A percentile compares a stretch with the other conserved stretches of the same genome.
These are phyloP conservation scores for Punica granatum DNA, from an alignment of 345 rosid genomes.

Conservation along the genomic window DNA sequence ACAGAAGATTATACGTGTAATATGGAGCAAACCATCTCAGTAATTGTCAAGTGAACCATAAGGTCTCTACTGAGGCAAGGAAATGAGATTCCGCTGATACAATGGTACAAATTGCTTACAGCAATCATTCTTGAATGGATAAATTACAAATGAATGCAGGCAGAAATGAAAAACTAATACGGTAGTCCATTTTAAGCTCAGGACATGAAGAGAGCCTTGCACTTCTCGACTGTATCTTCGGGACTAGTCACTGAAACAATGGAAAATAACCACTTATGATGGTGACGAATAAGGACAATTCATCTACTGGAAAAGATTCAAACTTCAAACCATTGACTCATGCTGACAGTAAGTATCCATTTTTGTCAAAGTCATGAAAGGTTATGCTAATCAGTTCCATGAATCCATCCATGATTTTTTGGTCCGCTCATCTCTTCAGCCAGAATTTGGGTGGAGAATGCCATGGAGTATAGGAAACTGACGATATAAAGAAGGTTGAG, in stretches of 20 bases:
- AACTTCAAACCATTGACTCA: no score
- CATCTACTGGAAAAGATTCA: not conserved
- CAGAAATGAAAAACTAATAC: not conserved
- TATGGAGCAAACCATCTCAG: not conserved
- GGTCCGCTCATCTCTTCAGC: no score
- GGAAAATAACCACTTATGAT: not conserved
- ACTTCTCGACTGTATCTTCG: conserved; percentile 50
- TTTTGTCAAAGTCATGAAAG: not conserved
- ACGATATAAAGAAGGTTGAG: not conserved
- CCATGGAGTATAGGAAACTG: not conserved
- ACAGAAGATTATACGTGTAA: not conserved
- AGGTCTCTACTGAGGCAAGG: not conserved
- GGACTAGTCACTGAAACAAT: conserved; percentile 69
- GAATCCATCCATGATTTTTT: no score
- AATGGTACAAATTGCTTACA: not conserved
- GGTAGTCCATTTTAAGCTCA: conserved; percentile 9
- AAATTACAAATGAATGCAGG: conserved; percentile 2
- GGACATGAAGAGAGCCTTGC: conserved; percentile 36
- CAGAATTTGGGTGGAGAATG: no score
- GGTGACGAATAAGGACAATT: not conserved
- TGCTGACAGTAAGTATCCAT: not conserved
- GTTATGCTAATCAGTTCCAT: not conserved
- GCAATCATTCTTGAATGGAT: not conserved
- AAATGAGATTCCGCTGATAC: not conserved
- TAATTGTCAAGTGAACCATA: not conserved